These are phyloP conservation scores for Nicotiana noctiflora DNA, from an alignment of 257 asterid species.

Conservation along the genomic window DNA sequence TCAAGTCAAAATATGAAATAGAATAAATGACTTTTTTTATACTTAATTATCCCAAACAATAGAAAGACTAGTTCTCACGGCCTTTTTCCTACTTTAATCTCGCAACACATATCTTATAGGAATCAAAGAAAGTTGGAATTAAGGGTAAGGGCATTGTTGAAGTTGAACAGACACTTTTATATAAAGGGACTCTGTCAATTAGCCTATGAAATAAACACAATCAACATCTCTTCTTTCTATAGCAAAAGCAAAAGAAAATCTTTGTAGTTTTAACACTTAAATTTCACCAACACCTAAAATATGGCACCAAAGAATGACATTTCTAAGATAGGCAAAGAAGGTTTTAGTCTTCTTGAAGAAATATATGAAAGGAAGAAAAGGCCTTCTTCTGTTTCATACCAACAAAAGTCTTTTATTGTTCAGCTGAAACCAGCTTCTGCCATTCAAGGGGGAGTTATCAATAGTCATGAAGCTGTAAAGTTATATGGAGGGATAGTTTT, in stretches of 20 bases:
- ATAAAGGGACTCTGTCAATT: not conserved
- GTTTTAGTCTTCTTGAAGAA: conserved; percentile 14
- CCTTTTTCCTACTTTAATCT: not conserved
- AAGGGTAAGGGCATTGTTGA: not conserved
- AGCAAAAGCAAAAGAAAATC: not conserved
- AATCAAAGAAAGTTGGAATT: not conserved
- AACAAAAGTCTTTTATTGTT: conserved; percentile 14
- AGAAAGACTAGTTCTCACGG: not conserved
- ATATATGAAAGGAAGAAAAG: conserved; percentile 14
- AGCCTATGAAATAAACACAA: not conserved
- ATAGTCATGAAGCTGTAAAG: conserved; percentile 16
- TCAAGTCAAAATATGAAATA: no score
- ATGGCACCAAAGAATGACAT: conserved; percentile 39
- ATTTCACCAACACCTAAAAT: not conserved
- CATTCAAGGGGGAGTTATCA: conserved; percentile 12
- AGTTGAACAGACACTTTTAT: not conserved
- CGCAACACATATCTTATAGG: not conserved
- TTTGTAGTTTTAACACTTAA: not conserved
- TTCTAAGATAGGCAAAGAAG: conserved; percentile 16
- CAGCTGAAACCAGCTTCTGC: conserved; percentile 17
- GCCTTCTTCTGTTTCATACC: conserved; percentile 12
- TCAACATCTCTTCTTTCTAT: not conserved
- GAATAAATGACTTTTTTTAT: not conserved
- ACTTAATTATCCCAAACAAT: not conserved
- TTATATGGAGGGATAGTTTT: conserved; percentile 17